Evolutionary conservation across 2,329 filamentous ascomycete genomes (phyloP).

Genomic region (Epicoccum nigrum): DNA sequence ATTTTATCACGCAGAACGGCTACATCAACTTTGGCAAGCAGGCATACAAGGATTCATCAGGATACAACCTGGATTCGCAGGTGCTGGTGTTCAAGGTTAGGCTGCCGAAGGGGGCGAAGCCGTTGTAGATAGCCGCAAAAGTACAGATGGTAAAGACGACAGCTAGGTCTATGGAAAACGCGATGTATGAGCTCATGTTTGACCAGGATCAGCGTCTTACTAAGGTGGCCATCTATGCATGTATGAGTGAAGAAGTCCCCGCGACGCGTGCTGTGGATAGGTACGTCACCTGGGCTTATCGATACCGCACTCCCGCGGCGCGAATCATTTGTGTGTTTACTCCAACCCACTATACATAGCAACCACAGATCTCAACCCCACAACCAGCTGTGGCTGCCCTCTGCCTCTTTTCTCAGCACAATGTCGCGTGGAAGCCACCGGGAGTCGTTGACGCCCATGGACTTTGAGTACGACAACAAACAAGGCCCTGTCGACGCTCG

Average conservation of each 20-base stretch:
- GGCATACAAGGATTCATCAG: slow-evolving; percentile 62
- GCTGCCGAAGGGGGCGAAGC: slow-evolving; percentile 49
- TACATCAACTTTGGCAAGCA: slow-evolving; percentile 64
- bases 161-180: no score
- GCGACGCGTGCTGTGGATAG: no score
- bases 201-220: no score
- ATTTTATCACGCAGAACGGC: slow-evolving; percentile 75
- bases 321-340: slow-evolving; percentile 12
- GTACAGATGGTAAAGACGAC: no score
- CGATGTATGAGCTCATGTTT: no score
- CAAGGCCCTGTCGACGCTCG: slow-evolving; percentile 53
- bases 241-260: no score
- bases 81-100: slow-evolving; percentile 67
- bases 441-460: slow-evolving; percentile 57
- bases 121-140: slow-evolving; percentile 22
- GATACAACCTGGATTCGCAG: slow-evolving; percentile 66
- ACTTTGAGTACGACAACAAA: slow-evolving; percentile 59
- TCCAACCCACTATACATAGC: slow-evolving; percentile 7
- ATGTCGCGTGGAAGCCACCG: slow-evolving; percentile 42
- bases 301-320: slow-evolving; percentile 1
- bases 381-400: slow-evolving; percentile 4
- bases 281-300: slow-evolving; percentile 11
- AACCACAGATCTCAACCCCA: slow-evolving; percentile 17
- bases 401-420: slow-evolving; percentile 1
- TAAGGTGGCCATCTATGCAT: no score